Evolutionary conservation across 306 rosid species (phyloP).

Genomic region (Corylus avellana): DNA sequence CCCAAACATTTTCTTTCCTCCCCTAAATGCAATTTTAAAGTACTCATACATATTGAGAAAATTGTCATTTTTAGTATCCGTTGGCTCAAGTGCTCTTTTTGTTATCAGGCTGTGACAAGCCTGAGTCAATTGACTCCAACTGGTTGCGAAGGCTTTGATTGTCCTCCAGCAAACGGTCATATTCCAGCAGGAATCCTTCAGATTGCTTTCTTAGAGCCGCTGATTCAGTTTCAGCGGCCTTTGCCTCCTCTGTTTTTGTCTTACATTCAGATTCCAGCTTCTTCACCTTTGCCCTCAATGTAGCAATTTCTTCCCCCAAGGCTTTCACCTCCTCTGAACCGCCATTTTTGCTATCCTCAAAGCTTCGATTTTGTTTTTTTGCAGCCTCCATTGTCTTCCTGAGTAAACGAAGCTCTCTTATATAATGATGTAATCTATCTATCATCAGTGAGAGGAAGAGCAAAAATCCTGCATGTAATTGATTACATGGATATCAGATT

Average conservation of each 20-base stretch:
- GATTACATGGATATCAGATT: conserved; percentile 18
- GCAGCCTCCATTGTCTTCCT: conserved; percentile 89
- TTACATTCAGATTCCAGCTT: conserved; percentile 68
- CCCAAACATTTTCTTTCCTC: too few relatives aligned
- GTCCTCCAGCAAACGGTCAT: conserved; percentile 79
- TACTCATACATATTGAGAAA: conserved; percentile 15
- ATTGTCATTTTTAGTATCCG: conserved; percentile 13
- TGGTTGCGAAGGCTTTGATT: conserved; percentile 81
- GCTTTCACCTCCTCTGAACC: conserved; percentile 54
- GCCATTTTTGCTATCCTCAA: conserved; percentile 64
- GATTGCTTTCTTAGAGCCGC: conserved; percentile 88
- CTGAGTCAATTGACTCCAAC: conserved; percentile 58
- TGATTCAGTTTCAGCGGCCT: conserved; percentile 58
- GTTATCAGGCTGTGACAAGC: conserved; percentile 43
- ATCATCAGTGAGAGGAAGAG: conserved; percentile 83
- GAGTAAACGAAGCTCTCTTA: conserved; percentile 80
- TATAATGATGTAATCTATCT: conserved; percentile 88
- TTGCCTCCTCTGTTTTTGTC: conserved; percentile 49
- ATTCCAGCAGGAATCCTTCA: conserved; percentile 80
- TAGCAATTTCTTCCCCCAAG: conserved; percentile 52
- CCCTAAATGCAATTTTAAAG: too few relatives aligned
- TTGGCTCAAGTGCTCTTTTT: conserved; percentile 47
- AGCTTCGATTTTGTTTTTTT: conserved; percentile 78
- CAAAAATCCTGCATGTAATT: conserved; percentile 66
- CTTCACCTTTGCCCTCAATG: conserved; percentile 49